phyloP scores from a whole-genome alignment of 176 grass and related monocot species.

The Avena eriantha region DNA sequence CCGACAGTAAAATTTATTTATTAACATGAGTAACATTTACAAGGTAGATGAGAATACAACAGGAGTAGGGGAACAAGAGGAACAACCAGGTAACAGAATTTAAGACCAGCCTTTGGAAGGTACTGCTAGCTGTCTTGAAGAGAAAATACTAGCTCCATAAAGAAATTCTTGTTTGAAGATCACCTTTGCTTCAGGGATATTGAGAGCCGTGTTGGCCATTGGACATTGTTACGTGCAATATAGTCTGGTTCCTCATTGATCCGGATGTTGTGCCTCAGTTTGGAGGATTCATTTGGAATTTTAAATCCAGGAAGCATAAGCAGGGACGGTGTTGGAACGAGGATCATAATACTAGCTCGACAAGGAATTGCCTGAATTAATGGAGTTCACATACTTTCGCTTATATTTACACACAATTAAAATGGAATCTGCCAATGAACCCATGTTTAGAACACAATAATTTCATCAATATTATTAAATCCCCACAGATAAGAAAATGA shows the following conservation, averaged over 20 bases:
- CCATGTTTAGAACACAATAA: neutral
- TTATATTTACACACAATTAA: neutral
- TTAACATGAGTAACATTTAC: neutral
- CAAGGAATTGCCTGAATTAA: neutral
- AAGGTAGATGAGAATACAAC: neutral
- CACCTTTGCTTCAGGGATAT: neutral
- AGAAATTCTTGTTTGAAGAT: neutral
- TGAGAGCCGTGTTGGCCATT: neutral
- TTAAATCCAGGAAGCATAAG: neutral
- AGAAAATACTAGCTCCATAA: neutral
- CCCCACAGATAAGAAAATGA: neutral
- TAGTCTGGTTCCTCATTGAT: neutral
- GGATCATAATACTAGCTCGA: neutral
- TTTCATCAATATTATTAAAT: neutral
- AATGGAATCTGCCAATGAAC: neutral
- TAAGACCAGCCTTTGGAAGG: no score
- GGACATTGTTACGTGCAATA: no score
- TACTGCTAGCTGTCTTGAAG: no score
- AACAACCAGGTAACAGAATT: neutral
- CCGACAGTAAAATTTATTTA: neutral
- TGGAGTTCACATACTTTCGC: neutral
- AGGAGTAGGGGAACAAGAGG: neutral
- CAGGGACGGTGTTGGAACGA: neutral
- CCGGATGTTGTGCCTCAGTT: neutral
- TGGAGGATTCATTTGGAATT: neutral